Percentiles rank a stretch among this genome's conserved stretches.
Evolutionary conservation across 495 filamentous ascomycete genomes (phyloP).

Genomic region (Aspergillus sparsus): DNA sequence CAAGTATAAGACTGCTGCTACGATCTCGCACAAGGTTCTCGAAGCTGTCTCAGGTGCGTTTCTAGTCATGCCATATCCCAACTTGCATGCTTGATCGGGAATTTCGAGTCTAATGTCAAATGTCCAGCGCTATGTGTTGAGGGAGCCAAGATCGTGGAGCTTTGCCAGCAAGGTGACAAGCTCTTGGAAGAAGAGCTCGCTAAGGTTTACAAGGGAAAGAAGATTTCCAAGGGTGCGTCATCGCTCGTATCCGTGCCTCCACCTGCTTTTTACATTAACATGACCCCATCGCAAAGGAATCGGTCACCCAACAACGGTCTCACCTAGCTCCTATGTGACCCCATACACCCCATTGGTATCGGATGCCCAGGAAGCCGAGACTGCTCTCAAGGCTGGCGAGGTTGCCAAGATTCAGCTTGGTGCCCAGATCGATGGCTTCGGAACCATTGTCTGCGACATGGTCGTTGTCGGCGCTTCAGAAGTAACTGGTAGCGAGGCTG

Average conservation of each 20-base stretch:
- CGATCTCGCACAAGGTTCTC: constrained; percentile 92
- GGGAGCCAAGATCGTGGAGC: constrained; percentile 84
- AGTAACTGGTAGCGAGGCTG: constrained; percentile 72
- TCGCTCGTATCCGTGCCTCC: neutral
- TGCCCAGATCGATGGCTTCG: constrained; percentile 96
- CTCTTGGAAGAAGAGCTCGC: constrained; percentile 87
- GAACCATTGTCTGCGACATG: constrained; percentile 93
- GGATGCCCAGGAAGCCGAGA: constrained; percentile 79
- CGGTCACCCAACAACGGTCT: constrained; percentile 92
- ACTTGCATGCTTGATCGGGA: too few species aligned
- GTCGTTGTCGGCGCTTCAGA: constrained; percentile 68
- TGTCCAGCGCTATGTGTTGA: constrained; percentile 70
- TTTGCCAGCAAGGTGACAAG: constrained; percentile 95
- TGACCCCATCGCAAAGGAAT: constrained; percentile 59
- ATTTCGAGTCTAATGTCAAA: constrained; percentile 27
- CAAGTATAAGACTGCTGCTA: constrained; percentile 96
- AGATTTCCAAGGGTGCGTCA: constrained; percentile 78
- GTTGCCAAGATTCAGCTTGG: constrained; percentile 94
- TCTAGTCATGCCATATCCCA: neutral
- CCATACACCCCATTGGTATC: constrained; percentile 91
- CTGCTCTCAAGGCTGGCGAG: constrained; percentile 78
- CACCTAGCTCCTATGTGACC: constrained; percentile 90
- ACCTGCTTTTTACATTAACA: constrained; percentile 19
- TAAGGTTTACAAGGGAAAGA: constrained; percentile 99
- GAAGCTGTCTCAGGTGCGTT: constrained; percentile 71